Base-by-base conservation (phyloP, 2,329 filamentous ascomycete genomes). In the Hymenoscyphus infarciens region DNA sequence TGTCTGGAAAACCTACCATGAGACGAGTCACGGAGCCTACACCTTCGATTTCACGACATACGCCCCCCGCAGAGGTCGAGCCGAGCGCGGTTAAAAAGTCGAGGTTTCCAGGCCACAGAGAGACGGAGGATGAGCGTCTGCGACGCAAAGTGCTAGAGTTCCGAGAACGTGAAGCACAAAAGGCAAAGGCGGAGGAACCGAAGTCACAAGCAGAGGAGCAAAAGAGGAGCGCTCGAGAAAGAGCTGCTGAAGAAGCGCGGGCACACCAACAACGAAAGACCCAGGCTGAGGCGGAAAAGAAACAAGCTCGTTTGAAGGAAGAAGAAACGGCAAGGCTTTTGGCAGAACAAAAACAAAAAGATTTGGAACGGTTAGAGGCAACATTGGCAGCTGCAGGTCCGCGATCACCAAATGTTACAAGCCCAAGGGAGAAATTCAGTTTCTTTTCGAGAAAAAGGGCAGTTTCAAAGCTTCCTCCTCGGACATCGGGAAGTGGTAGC, bases 321-420 rank as follows among this genome's bases (percentile, higher is more conserved):
- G 70, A 69, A 58, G 68, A 73, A 27, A 61, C 68, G 2, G 66
- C 64, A 38, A 64, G 61, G 25, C 38, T 71, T 35, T 61, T 75
- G 42, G 71, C 66, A 31, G 70, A 71, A 56, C 72, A 73, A 58
- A 74, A 74, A 66, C 63, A 68, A 15, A 73, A 71, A 61, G 73
- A 75, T 66, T 61, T 75, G 58, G 71, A 73, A 59, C 64, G 73
- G 42, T 57, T 74, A 8, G 68, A 74, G 56, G 69, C 66, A 42
- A 66, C 71, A 61, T 63, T 75, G 59, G 72, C 68, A n/a, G 70
- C 70, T 56, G 72, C 72, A 27, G 55, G 62, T 11, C 65, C 69
- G 29, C 38, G 64, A 8, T 19, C 63, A 15, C 53, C 49, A 8
- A 63, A 60, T 15, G 55, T 67, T 22, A 59, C 58, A 27, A 70